These are phyloP conservation scores for Craterostigma plantagineum DNA, from an alignment of 257 asterid species.

Conservation along the genomic window DNA sequence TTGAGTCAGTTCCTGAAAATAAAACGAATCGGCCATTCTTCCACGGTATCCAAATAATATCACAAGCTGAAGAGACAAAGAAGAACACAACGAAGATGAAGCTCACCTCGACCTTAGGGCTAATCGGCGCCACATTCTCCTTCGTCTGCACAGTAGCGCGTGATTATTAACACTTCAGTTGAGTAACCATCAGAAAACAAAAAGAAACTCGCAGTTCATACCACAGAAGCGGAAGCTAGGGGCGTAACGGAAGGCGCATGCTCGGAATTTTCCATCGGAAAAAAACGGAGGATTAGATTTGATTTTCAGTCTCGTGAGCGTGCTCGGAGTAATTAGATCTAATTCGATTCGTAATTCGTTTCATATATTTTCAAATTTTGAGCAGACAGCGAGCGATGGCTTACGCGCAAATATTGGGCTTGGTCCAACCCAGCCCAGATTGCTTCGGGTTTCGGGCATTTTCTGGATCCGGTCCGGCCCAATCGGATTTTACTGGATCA, in stretches of 20 bases:
- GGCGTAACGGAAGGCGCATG: constrained; percentile 18
- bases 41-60: constrained; percentile 1
- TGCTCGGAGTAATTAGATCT: too few species aligned
- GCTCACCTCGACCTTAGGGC: constrained; percentile 58
- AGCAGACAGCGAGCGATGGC: too few species aligned
- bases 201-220: constrained; percentile 4
- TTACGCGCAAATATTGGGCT: too few species aligned
- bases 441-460: too few species aligned
- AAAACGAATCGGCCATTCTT: constrained; percentile 4
- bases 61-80: not conserved
- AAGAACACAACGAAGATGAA: not conserved
- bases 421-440: too few species aligned
- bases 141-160: constrained; percentile 23
- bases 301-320: too few species aligned
- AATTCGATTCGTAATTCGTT: too few species aligned
- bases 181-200: not conserved
- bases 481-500: too few species aligned
- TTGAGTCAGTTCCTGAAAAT: constrained; percentile 61
- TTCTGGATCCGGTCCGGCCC: too few species aligned
- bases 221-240: constrained; percentile 26
- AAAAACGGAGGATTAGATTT: not conserved
- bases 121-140: constrained; percentile 38
- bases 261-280: constrained; percentile 36
- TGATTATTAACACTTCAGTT: too few species aligned
- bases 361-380: too few species aligned